Base-by-base conservation (phyloP, 2,329 filamentous ascomycete species). In the Ceratocystis ficicola region DNA sequence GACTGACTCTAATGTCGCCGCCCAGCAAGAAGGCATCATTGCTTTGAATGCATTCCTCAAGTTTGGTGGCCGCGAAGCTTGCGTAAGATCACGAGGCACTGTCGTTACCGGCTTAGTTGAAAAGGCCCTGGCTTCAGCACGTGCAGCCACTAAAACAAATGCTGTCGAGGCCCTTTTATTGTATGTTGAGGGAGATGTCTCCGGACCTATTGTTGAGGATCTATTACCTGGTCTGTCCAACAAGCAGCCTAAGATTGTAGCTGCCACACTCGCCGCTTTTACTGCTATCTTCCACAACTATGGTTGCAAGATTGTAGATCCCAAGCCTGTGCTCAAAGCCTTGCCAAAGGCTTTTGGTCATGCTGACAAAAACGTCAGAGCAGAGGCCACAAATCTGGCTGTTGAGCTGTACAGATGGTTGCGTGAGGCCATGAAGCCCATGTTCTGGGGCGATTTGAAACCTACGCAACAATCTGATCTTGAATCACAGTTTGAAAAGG, bases 371-470 rank as follows among this genome's bases (percentile, higher is more conserved):
- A 97, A 97, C 74, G 90, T 99, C 17, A 87, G 94, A 75, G 91
- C 92, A 2, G 94, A 96, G 74, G 91, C 92, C 32, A 94, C 94
- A 60, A 91, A 88, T 71, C 79, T 99, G 66, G 88, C 93, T 0
- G 90, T 96, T 61, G 95, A 99, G 73, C 84, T 99, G 67, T 99
- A 99, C 76, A 82, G 94, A 75, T 99, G 95, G 94, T 80, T 99
- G 44, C 88, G 93, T 70, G 94, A 99, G 69, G 93, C 93, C 10
- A 96, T 99, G 86, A 99, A 99, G 74, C 90, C 93, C 46, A 87
- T 97, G 76, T 97, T 99, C 74, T 99, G 94, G 92, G 85, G 83
- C 57, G 94, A 99, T 67, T 76, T 99, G 68, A 99, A 99, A 74
- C 88, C 93, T 0, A 93, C 95, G 0, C 94, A 99, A 73, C 94